These are phyloP conservation scores for Sedum album DNA, from an alignment of 164 flowering plant species.

Conservation along the genomic window DNA sequence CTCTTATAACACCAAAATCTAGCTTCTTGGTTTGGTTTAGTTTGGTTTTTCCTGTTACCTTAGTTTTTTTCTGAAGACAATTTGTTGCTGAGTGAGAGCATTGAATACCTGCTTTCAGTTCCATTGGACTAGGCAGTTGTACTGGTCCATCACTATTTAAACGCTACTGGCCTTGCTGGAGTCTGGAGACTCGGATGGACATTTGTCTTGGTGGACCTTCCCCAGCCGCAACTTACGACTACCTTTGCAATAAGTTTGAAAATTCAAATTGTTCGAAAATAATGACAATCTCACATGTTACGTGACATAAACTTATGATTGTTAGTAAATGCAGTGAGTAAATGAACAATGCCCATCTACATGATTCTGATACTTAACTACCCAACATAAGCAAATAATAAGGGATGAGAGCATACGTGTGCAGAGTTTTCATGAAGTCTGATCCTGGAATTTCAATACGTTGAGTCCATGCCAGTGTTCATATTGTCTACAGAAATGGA, in stretches of 20 bases:
- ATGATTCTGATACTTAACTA: background rate
- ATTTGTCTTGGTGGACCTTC: background rate
- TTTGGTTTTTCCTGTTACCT: too few species aligned
- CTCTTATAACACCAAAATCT: background rate
- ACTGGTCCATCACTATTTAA: background rate
- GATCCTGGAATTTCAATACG: background rate
- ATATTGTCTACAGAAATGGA: background rate
- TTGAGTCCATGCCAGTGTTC: background rate
- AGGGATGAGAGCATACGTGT: background rate
- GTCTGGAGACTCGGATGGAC: background rate
- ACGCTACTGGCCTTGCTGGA: background rate
- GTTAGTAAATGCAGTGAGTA: background rate
- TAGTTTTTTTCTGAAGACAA: too few species aligned
- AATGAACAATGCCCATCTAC: background rate
- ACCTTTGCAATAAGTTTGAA: background rate
- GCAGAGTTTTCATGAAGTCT: background rate
- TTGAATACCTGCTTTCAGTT: background rate
- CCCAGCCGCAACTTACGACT: background rate
- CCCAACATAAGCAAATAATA: background rate
- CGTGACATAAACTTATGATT: background rate
- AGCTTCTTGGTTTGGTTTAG: too few species aligned
- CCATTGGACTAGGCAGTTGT: background rate
- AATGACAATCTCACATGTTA: background rate
- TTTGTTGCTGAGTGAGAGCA: background rate
- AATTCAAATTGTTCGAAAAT: background rate